phyloP scores from a whole-genome alignment of 306 rosid species.

The Lathyrus aphaca region DNA sequence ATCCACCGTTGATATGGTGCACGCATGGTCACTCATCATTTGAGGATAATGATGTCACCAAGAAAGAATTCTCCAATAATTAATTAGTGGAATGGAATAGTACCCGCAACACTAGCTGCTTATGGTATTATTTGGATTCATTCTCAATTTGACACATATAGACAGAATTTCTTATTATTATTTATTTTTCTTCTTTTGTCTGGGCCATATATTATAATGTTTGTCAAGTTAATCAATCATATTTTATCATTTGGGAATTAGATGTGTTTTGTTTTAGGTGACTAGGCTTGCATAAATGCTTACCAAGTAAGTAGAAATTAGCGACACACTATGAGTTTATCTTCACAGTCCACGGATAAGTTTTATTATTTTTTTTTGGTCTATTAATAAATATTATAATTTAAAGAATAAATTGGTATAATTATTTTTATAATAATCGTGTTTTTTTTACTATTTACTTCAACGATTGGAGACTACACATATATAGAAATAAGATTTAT shows the following conservation, averaged over 20 bases:
- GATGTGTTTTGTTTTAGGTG: constrained; percentile 2
- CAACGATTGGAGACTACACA: too few species aligned
- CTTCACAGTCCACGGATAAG: too few species aligned
- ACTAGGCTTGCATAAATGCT: background rate
- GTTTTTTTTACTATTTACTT: too few species aligned
- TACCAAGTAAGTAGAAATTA: too few species aligned
- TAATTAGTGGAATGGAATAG: constrained; percentile 10
- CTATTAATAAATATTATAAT: too few species aligned
- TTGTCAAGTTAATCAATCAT: background rate
- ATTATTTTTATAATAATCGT: too few species aligned
- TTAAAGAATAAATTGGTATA: too few species aligned
- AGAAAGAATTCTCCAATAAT: background rate
- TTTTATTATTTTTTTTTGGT: too few species aligned
- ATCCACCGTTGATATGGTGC: constrained; percentile 57
- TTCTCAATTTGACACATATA: constrained; percentile 2
- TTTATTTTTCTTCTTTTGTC: background rate
- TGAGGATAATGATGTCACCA: constrained; percentile 45
- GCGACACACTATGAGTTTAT: too few species aligned
- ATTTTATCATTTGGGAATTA: background rate
- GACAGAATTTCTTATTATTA: background rate
- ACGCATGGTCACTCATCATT: constrained; percentile 49
- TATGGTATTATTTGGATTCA: constrained; percentile 3
- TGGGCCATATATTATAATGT: background rate
- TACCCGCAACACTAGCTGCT: background rate
- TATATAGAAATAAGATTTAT: too few species aligned